Percentiles rank a stretch among this genome's conserved stretches.
These are phyloP conservation scores for Clarireedia sp. DNA, from an alignment of 2,329 filamentous ascomycete species.

Conservation along the genomic window DNA sequence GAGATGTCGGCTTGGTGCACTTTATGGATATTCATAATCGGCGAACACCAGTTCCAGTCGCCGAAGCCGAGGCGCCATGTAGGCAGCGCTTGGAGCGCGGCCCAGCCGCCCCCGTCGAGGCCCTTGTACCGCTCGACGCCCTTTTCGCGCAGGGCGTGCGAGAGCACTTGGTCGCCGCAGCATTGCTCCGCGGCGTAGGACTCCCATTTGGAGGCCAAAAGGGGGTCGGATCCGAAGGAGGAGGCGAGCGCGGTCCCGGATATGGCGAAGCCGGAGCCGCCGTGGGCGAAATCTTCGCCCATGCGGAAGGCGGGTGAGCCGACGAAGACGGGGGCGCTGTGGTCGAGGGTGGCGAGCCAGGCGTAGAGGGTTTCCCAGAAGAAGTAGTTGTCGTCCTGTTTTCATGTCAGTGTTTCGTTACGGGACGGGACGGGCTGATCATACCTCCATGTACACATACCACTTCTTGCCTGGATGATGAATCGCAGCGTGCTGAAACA, in stretches of 20 bases:
- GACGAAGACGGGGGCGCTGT: constrained; percentile 39
- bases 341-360: constrained; percentile 40
- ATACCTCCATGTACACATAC: constrained; percentile 48
- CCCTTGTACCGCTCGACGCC: constrained; percentile 9
- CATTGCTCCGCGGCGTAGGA: constrained; percentile 9
- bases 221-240: constrained; percentile 8
- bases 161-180: constrained; percentile 13
- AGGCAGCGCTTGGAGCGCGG: constrained; percentile 9
- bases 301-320: constrained; percentile 37
- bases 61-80: constrained; percentile 11
- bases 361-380: constrained; percentile 44
- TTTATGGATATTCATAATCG: constrained; percentile 14
- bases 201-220: constrained; percentile 6
- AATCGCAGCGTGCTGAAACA: constrained; percentile 45
- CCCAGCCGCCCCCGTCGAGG: constrained; percentile 11
- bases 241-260: constrained; percentile 42
- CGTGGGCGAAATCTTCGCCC: constrained; percentile 43
- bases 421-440: not conserved
- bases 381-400: constrained; percentile 46
- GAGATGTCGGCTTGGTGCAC: constrained; percentile 14
- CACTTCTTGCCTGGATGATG: constrained; percentile 46
- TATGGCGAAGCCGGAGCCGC: constrained; percentile 47
- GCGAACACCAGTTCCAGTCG: constrained; percentile 12
- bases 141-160: constrained; percentile 7
- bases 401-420: not conserved